These are phyloP conservation scores for Fomitopsis schrenkii DNA, from an alignment of 1,284 basidiomycete genomes.

Conservation along the genomic window DNA sequence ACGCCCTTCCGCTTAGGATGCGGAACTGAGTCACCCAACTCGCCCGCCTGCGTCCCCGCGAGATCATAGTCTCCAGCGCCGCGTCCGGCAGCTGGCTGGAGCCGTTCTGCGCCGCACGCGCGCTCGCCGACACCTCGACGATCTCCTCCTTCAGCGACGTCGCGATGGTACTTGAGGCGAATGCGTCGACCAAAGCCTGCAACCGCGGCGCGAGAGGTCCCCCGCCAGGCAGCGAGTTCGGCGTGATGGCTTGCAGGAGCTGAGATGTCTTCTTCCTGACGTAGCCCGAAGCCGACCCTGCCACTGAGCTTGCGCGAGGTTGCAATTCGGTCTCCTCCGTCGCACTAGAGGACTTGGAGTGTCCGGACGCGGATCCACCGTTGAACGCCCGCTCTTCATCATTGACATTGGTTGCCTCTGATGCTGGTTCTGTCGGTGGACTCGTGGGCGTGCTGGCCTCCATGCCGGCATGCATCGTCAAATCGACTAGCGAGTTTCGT, in stretches of 20 bases:
- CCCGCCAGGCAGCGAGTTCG: conserved; percentile 31
- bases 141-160: conserved; percentile 64
- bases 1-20: conserved; percentile 92
- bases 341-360: conserved; percentile 31
- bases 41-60: conserved; percentile 81
- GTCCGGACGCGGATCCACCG: conserved; percentile 31
- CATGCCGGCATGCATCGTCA: conserved; percentile 75
- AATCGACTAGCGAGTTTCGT: conserved; percentile 53
- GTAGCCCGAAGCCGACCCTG: conserved; percentile 46
- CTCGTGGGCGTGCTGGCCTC: conserved; percentile 38
- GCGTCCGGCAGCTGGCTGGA: conserved; percentile 57
- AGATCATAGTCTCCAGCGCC: conserved; percentile 56
- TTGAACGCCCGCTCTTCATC: conserved; percentile 59
- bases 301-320: conserved; percentile 40
- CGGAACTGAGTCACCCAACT: conserved; percentile 87
- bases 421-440: conserved; percentile 32
- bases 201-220: conserved; percentile 61
- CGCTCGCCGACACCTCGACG: conserved; percentile 23
- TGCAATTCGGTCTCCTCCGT: conserved; percentile 54
- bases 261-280: conserved; percentile 77
- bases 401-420: conserved; percentile 35
- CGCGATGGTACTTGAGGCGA: conserved; percentile 66
- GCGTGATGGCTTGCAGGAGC: conserved; percentile 64
- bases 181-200: conserved; percentile 71
- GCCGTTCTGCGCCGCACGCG: conserved; percentile 24